phyloP scores from a whole-genome alignment of 169 alveolate species.

The Theileria luwenshuni region DNA sequence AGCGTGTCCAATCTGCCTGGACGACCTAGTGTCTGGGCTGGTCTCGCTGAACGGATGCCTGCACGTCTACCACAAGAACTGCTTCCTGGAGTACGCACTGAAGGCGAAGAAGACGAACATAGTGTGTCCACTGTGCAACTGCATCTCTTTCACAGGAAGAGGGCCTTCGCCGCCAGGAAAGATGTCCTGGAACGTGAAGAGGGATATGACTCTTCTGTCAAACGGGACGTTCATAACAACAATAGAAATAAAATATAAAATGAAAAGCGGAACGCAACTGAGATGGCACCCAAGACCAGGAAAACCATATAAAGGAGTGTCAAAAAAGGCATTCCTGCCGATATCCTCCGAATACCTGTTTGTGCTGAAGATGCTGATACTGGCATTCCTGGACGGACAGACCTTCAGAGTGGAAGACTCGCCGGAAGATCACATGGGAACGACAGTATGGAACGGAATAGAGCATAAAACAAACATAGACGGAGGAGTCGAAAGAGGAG shows the following conservation, averaged over 20 bases:
- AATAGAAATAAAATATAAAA: slow-evolving; percentile 36
- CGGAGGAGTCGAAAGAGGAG: slow-evolving; percentile 33
- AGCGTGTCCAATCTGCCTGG: slow-evolving; percentile 44
- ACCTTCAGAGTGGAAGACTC: slow-evolving; percentile 33
- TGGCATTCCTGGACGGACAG: slow-evolving; percentile 51
- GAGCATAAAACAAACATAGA: slow-evolving; percentile 31
- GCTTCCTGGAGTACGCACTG: slow-evolving; percentile 29
- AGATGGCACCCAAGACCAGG: slow-evolving; percentile 49
- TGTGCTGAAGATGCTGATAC: slow-evolving; percentile 34
- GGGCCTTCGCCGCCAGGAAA: slow-evolving; percentile 54
- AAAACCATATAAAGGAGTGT: slow-evolving; percentile 28
- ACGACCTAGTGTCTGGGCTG: slow-evolving; percentile 18
- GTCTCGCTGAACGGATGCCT: slow-evolving; percentile 41
- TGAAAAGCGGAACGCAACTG: slow-evolving; percentile 34
- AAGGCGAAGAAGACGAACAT: slow-evolving; percentile 31
- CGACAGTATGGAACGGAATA: slow-evolving; percentile 31
- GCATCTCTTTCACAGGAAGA: slow-evolving; percentile 25
- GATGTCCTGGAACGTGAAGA: slow-evolving; percentile 49
- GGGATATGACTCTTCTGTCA: slow-evolving; percentile 9
- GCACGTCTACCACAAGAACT: slow-evolving; percentile 30
- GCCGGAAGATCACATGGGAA: background rate
- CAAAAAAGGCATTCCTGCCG: slow-evolving; percentile 34
- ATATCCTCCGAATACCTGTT: slow-evolving; percentile 30
- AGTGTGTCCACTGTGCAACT: slow-evolving; percentile 37
- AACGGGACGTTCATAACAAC: slow-evolving; percentile 31